These are phyloP conservation scores for Nepenthes mirabilis DNA, from an alignment of 148 eudicot genomes.

Conservation along the genomic window DNA sequence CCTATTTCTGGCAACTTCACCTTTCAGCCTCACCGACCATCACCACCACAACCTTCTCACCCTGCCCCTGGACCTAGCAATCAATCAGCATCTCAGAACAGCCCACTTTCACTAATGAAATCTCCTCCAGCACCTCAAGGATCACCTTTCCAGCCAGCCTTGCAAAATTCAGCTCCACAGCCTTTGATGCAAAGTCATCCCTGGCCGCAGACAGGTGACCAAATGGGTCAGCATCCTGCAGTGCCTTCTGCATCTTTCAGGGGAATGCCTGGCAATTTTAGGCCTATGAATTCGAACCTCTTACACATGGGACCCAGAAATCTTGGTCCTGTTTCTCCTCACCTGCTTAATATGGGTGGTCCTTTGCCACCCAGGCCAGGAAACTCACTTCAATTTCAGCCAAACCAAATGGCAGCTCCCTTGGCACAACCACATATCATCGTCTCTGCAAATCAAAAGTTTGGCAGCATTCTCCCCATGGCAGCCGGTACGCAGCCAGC, in stretches of 20 bases:
- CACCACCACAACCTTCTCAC: slow-evolving; percentile 28
- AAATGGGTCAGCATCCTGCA: slow-evolving; percentile 31
- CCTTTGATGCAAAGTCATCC: slow-evolving; percentile 28
- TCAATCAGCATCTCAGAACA: slow-evolving; percentile 24
- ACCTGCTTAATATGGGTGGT: slow-evolving; percentile 19
- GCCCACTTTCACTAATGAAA: slow-evolving; percentile 15
- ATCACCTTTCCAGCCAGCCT: slow-evolving; percentile 35
- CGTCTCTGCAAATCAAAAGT: slow-evolving; percentile 26
- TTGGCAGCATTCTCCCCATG: slow-evolving; percentile 10
- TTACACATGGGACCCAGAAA: slow-evolving; percentile 42
- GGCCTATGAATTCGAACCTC: slow-evolving; percentile 20
- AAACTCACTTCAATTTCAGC: slow-evolving; percentile 31
- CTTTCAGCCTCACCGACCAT: slow-evolving; percentile 54
- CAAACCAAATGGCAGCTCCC: slow-evolving; percentile 17
- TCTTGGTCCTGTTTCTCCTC: slow-evolving; percentile 22
- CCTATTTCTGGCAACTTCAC: slow-evolving; percentile 56
- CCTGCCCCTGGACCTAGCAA: slow-evolving; percentile 22
- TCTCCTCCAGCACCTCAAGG: slow-evolving; percentile 33
- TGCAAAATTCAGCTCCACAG: slow-evolving; percentile 22
- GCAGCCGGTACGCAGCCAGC: slow-evolving; percentile 9
- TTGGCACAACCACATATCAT: slow-evolving; percentile 23
- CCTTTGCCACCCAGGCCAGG: slow-evolving; percentile 37
- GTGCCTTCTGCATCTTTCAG: slow-evolving; percentile 3
- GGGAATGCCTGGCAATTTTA: slow-evolving; percentile 15
- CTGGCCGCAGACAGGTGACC: slow-evolving; percentile 39